Base-by-base conservation (phyloP, 306 rosid species). In the Glycine tomentella region DNA sequence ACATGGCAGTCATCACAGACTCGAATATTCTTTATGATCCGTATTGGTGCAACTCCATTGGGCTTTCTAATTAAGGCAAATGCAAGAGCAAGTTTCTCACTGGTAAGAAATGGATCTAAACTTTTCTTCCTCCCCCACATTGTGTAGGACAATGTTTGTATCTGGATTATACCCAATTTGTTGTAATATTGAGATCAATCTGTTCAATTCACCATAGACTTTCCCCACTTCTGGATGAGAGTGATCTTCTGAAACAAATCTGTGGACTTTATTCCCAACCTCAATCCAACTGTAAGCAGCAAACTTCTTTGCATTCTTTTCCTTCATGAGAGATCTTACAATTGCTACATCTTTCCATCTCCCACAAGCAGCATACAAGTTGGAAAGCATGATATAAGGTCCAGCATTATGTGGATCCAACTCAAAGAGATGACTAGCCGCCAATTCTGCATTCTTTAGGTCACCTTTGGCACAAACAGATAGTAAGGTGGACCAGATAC, bases 61-160 rank as follows among this genome's bases (percentile, higher is more conserved):
- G 88, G 79, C 50, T 82, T 87, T 83, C 69, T 82, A 44, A 76
- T 59, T 76, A 87, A 87, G 59, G 78, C 77, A 87, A 75, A 87
- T 0, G 88, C 90, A 76, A 87, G 88, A 13, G 90, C 90, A 82
- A 87, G 85, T 80, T 87, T 87, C 90, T 87, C 88, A 53, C 90
- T 79, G 90, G 81, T 76, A 83, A 36, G 83, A 85, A 71, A 87
- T 87, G 79, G 90, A 87, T 87, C 68, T 82, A 57, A 84, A 9
- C 46, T 87, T 87, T 67, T 87, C 90, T 9, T 82, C 85, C 85
- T 87, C 88, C 69, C 67, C 87, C 71, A 85, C 90, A 76, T 85
- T 81, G 85, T 85, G 90, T 31, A 87, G 85, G 64, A 85, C 90
- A 65, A 66, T 46, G 51, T 67, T 62, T 38, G 85, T 85, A 76